Base-by-base conservation (phyloP, 2,329 filamentous ascomycete species). In the Magnaporthales sp. region DNA sequence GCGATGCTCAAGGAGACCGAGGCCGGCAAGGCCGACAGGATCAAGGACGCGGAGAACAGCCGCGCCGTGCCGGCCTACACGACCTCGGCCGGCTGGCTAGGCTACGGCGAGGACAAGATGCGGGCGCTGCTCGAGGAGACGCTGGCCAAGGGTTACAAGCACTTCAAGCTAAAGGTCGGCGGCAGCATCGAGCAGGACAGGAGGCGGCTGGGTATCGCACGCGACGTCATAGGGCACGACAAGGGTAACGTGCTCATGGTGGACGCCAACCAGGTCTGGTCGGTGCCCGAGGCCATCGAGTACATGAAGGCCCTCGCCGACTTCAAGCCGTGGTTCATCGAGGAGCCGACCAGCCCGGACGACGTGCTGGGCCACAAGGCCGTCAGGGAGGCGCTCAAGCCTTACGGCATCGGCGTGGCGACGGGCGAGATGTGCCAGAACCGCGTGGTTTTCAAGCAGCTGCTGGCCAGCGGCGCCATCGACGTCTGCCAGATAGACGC, bases 391-490 rank as follows among this genome's bases (percentile, higher is more conserved):
- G 92, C 92, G 4, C 87, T 97, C 11, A 84, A 85, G 72, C 88
- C 90, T 0, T 82, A 87, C 74, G 86, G 86, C 67, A 92, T 97
- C 72, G 91, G 91, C 67, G 93, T 96, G 5, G 93, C 93, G 8
- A 96, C 93, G 0, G 93, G 93, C 69, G 93, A 97, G 80, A 96
- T 96, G 92, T 95, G 92, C 80, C 93, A 96, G 81, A 97, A 96
- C 82, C 88, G 93, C 54, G 91, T 96, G 70, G 87, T 96, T 73
- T 96, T 96, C 86, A 97, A 96, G 84, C 93, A 97, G 79, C 86
- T 96, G 68, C 85, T 97, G 65, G 86, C 89, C 75, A 82, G 87
- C 2, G 90, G 90, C 64, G 91, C 92, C 68, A 91, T 96, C 72
- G 92, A 95, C 73, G 87, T 96, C 24, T 92, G 92, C 76, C 93